Evolutionary conservation across 2,329 filamentous ascomycete species (phyloP).

Genomic region (Fusarium miscanthi): DNA sequence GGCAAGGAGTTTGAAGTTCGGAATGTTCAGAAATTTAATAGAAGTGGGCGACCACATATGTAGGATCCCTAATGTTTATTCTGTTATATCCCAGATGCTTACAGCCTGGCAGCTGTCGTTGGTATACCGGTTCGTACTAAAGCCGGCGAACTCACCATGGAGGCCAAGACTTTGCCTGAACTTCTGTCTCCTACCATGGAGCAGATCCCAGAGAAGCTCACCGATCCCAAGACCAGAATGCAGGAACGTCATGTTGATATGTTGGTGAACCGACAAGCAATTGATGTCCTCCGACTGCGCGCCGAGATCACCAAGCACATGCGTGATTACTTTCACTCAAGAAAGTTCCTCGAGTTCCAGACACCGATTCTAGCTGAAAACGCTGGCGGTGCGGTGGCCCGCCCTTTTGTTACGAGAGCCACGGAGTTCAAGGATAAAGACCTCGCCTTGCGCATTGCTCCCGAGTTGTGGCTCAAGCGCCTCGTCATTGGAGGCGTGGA

Average conservation of each 20-base stretch:
- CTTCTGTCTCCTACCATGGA: conserved; percentile 83
- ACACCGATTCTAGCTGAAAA: conserved; percentile 87
- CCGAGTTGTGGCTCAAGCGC: conserved; percentile 94
- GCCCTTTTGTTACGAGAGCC: conserved; percentile 84
- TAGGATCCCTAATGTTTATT: conserved; percentile 59
- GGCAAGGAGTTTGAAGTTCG: conserved; percentile 59
- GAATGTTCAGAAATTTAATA: conserved; percentile 71
- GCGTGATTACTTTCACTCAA: conserved; percentile 76
- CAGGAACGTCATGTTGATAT: conserved; percentile 88
- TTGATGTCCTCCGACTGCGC: conserved; percentile 78
- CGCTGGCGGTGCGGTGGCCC: conserved; percentile 88
- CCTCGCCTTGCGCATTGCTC: conserved; percentile 86
- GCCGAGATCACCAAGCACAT: conserved; percentile 79
- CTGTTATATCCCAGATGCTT: conserved; percentile 36
- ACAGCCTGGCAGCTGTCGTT: conserved; percentile 66
- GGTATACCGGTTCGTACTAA: conserved; percentile 77
- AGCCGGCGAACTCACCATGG: conserved; percentile 80
- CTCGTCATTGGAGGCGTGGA: conserved; percentile 90
- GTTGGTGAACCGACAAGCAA: conserved; percentile 75
- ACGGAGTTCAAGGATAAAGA: conserved; percentile 79
- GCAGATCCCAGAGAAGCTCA: conserved; percentile 77
- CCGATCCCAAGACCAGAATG: conserved; percentile 77
- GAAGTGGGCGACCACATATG: conserved; percentile 86
- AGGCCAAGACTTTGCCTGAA: conserved; percentile 73
- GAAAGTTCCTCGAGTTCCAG: conserved; percentile 85